Evolutionary conservation across 2,329 filamentous ascomycete genomes (phyloP).

Genomic region (Sclerotinia glacialis): DNA sequence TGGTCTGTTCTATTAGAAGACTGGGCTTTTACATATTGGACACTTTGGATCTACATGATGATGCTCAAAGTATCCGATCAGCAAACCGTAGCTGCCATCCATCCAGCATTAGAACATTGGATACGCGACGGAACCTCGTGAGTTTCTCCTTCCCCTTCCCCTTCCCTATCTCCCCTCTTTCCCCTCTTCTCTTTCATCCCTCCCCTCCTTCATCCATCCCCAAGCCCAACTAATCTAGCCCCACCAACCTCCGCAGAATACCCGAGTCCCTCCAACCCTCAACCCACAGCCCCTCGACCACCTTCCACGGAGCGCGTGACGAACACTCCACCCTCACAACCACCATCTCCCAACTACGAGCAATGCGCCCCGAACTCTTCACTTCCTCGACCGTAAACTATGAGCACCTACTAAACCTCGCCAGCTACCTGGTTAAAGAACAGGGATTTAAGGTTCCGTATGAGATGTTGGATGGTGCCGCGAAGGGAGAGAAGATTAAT

Average conservation of each 20-base stretch:
- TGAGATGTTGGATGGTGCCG: slow-evolving; percentile 18
- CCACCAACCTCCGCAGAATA: background rate
- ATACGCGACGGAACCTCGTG: background rate
- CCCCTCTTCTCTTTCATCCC: no score
- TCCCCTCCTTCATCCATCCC: background rate
- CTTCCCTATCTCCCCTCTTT: no score
- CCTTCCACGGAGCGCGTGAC: slow-evolving; percentile 5
- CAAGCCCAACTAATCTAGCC: background rate
- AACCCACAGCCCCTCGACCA: background rate
- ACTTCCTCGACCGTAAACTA: background rate
- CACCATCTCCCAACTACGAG: background rate
- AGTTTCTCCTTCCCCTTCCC: background rate
- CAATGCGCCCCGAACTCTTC: background rate
- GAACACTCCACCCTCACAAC: background rate
- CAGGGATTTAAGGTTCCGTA: slow-evolving; percentile 25
- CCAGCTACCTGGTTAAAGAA: slow-evolving; percentile 29
- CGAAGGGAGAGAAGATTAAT: background rate
- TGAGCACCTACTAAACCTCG: slow-evolving; percentile 24
- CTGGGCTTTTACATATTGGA: slow-evolving; percentile 34
- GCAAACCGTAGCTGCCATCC: background rate
- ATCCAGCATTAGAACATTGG: background rate
- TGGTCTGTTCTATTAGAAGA: slow-evolving; percentile 31
- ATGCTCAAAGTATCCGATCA: slow-evolving; percentile 16
- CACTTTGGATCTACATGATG: slow-evolving; percentile 33
- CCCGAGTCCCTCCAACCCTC: background rate